Base-by-base conservation (phyloP, 1,139 yeast genomes). In the Candida freyschussii region DNA sequence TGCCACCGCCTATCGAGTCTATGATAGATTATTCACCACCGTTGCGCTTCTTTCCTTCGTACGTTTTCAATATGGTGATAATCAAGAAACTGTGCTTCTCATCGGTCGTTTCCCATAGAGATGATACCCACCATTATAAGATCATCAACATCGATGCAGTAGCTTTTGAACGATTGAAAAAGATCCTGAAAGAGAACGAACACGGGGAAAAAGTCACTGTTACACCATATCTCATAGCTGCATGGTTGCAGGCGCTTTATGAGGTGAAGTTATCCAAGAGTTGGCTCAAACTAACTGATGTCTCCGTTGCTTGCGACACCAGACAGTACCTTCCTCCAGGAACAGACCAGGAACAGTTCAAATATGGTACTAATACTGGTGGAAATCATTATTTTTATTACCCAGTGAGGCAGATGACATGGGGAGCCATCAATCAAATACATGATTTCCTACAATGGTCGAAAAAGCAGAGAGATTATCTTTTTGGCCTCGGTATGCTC, bases 181-280 rank as follows among this genome's bases (percentile, higher is more conserved):
- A 14, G 2, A 24, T 14, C 2, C 20, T 40, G n/a, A 33, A 26
- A 18, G 7, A n/a, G 2, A 15, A 37, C 3, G 21, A 26, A 2
- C 11, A 16, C 10, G 16, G 7, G 4, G 13, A 17, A 12, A 29
- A 26, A 11, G 12, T 35, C 6, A 45, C 48, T 9, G 5, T 47
- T 12, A 36, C 49, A 2, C 50, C 52, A 11, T 45, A 27, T 24
- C 17, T 47, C 13, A 36, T 36, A 22, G 32, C 41, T 6, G 39
- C 44, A 2, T 40, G 46, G 45, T 28, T 47, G n/a, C 34, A 46
- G 22, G 41, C 52, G 9, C 34, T 29, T 17, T 30, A 39, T 10
- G 19, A 29, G 3, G 25, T 23, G 1, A 3, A 39, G 0, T 28
- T 34, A 1, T 12, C 20, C 3, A 20, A 34, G 6, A 15, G 32